These are phyloP conservation scores for Annona squamosa DNA, from an alignment of 164 flowering plant genomes.

Conservation along the genomic window DNA sequence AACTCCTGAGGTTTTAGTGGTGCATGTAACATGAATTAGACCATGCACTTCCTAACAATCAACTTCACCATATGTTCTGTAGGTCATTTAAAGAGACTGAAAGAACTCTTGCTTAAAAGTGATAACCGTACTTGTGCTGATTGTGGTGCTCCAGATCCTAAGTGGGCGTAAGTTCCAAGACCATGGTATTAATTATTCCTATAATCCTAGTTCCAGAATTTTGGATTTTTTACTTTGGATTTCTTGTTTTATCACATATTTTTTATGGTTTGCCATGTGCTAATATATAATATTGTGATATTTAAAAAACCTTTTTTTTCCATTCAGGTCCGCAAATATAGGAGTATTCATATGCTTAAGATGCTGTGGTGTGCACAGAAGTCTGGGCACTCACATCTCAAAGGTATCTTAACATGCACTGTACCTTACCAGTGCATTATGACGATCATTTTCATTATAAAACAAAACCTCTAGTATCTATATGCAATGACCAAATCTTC, in stretches of 20 bases:
- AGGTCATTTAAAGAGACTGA: constrained; percentile 69
- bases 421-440: not conserved
- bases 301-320: too few species aligned
- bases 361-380: constrained; percentile 93
- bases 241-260: not conserved
- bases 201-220: not conserved
- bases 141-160: constrained; percentile 95
- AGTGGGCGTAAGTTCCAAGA: constrained; percentile 88
- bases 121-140: constrained; percentile 93
- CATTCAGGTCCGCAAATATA: constrained; percentile 85
- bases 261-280: not conserved
- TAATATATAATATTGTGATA: not conserved
- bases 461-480: too few species aligned
- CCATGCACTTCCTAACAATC: not conserved
- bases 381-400: constrained; percentile 85
- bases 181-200: not conserved
- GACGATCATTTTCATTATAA: too few species aligned
- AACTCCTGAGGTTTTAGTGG: not conserved
- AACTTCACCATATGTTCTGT: not conserved
- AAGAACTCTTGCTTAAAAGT: constrained; percentile 49
- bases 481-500: too few species aligned
- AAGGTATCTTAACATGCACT: constrained; percentile 43
- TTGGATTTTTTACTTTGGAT: not conserved
- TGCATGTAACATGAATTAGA: not conserved
- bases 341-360: constrained; percentile 96